Evolutionary conservation across 805 yeast genomes (phyloP), one percentile per base, ranked within the genome.

Genomic region (Candida namnaoensis): DNA sequence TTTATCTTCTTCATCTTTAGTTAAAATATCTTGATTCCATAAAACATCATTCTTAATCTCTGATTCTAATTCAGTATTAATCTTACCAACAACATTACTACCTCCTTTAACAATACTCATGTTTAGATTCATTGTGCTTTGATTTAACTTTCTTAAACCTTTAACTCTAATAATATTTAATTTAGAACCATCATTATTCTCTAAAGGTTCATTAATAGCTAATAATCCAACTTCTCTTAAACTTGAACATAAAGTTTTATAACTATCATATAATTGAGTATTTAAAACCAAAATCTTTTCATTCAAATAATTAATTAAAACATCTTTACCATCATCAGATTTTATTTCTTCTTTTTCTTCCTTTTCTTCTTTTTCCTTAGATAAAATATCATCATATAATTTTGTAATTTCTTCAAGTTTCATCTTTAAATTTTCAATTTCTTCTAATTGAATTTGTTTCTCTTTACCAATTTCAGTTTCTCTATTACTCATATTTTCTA

Each of bases 401-500:
- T 26, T 26, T 7, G 6, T 8, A 26, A 26, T n/a, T n/a, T n/a
- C n/a, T 35, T 74, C 79, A 34, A 72, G 39, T 37, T 64, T 63
- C 26, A 58, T 44, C 37, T 66, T 70, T 41, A 78, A 54, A 14
- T 59, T 58, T 35, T 70, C 74, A 39, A 78, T 66, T 44, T 82
- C 81, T 9, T 66, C 64, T 42, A 72, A 73, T 15, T 73, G 64
- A 4, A 54, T 43, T 37, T 69, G 67, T 1, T 82, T 62, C 48
- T 83, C 90, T 33, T 65, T 66, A 3, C 67, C 61, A 47, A 73
- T 72, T 38, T 81, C 88, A 10, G 54, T 54, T 48, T 83, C 88
- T 47, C 82, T 73, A 30, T 79, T 71, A 1, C 82, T 64, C 78
- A 85, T 70, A 51, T 82, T 83, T 15, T 80, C 84, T 12, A 81